A percentile compares a stretch with the other conserved stretches of the same genome.
These are phyloP conservation scores for Gracilaria gracilis DNA, from an alignment of 23 red algal genomes.

Conservation along the genomic window DNA sequence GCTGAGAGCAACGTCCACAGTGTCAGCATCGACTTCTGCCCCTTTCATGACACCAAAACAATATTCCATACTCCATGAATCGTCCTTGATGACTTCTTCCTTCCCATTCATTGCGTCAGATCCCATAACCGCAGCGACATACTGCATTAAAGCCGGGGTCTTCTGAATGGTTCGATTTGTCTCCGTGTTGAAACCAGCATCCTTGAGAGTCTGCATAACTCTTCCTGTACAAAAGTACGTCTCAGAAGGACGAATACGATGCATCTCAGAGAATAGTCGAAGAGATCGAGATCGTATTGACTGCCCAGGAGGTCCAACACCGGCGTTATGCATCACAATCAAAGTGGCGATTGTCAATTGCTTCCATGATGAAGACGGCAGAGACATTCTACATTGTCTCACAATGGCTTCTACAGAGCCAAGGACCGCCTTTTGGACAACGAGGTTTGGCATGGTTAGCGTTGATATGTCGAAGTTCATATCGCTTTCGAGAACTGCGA, in stretches of 20 bases:
- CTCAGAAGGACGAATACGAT: constrained; percentile 17
- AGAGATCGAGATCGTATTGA: constrained; percentile 50
- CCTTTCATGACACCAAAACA: constrained; percentile 37
- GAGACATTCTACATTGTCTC: constrained; percentile 47
- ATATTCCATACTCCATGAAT: constrained; percentile 54
- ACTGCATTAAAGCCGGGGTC: constrained; percentile 54
- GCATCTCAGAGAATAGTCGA: constrained; percentile 41
- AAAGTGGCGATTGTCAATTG: not conserved
- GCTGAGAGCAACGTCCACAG: not conserved
- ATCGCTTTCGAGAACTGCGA: not conserved
- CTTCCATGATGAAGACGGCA: constrained; percentile 27
- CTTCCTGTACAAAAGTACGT: not conserved
- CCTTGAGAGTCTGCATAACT: constrained; percentile 34
- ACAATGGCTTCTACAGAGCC: constrained; percentile 61
- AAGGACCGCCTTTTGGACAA: constrained; percentile 44
- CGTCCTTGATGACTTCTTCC: not conserved
- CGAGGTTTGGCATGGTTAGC: not conserved
- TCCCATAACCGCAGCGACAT: constrained; percentile 28
- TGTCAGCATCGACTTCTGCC: not conserved
- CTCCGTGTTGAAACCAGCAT: constrained; percentile 12
- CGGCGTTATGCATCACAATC: constrained; percentile 37
- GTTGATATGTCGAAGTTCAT: not conserved
- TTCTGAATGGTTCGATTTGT: not conserved
- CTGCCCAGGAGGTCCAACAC: constrained; percentile 37
- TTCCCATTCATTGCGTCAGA: not conserved